Base-by-base conservation (phyloP, 306 rosid species). In the Rosa persica region DNA sequence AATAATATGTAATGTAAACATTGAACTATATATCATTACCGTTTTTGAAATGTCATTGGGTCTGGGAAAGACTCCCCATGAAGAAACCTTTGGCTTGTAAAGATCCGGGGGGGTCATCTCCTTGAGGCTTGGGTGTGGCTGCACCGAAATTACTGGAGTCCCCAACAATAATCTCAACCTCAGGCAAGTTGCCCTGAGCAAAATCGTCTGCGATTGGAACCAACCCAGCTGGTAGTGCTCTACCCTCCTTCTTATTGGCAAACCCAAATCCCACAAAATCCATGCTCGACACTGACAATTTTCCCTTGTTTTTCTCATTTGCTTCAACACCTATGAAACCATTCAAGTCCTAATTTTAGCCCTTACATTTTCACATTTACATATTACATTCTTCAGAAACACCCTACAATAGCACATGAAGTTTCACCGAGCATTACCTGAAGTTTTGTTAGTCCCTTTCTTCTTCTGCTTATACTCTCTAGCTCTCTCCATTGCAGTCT, bases 61-160 rank as follows among this genome's bases (percentile, higher is more conserved):
- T 77, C 98, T 89, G 51, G 98, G 98, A 89, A 94, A 94, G 80
- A 89, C 94, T 78, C 97, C 97, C 98, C 98, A 92, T 4, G 97
- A 85, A 67, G 98, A 90, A 81, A 92, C 97, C 86, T 87, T 90
- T 38, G 97, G 97, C 89, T 92, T 89, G 90, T 94, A 92, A 38
- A 88, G 47, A 54, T 42, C 44, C 1, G 44, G 8, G 22, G n/a
- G 88, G 55, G n/a, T 88, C 90, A 12, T 83, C 83, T 70, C 85
- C 88, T 67, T 70, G 86, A 43, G 86, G 76, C 73, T 82, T 68
- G 1, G 83, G 67, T 78, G 73, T 43, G 34, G 78, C 72, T 77
- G 44, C 79, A 67, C 77, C 85, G 22, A 94, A 92, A 46, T 88
- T 85, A 84, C 86, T 82, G 7, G 84, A 19, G 70, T 94, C 91